Percentiles rank a stretch among this genome's conserved stretches.
phyloP scores from a whole-genome alignment of 768 basidiomycete species.

The Lactifluus pinguis region DNA sequence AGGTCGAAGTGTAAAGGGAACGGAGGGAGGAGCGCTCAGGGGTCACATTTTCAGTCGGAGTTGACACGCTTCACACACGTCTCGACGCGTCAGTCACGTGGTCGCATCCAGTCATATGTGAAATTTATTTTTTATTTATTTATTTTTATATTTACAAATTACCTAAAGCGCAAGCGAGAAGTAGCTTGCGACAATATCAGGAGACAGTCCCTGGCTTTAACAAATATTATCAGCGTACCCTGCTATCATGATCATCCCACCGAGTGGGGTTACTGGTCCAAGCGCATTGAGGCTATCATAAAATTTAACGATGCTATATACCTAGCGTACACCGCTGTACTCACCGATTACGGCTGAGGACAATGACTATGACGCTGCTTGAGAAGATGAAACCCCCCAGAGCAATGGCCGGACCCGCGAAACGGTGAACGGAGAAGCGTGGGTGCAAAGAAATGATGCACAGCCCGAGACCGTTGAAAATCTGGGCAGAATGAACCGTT shows the following conservation, averaged over 20 bases:
- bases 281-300: constrained; percentile 37
- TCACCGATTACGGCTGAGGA: constrained; percentile 40
- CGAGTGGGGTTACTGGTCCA: constrained; percentile 61
- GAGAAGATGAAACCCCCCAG: constrained; percentile 53
- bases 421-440: constrained; percentile 47
- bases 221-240: constrained; percentile 38
- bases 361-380: constrained; percentile 48
- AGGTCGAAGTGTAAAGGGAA: background rate
- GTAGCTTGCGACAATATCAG: constrained; percentile 32
- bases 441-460: constrained; percentile 55
- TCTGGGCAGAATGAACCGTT: constrained; percentile 28
- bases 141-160: background rate
- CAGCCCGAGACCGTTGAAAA: constrained; percentile 61
- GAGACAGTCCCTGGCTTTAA: background rate
- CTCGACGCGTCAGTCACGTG: constrained; percentile 36
- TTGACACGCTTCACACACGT: constrained; percentile 28
- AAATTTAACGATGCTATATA: background rate
- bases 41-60: constrained; percentile 34
- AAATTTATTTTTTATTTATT: no score
- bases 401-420: constrained; percentile 60
- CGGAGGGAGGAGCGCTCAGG: background rate
- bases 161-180: constrained; percentile 39
- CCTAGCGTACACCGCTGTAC: background rate
- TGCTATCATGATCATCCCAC: constrained; percentile 54
- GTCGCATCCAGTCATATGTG: constrained; percentile 14